Evolutionary conservation across 768 basidiomycete genomes (phyloP), one percentile per base, ranked within the genome.

Genomic region (Megacollybia marginata): DNA sequence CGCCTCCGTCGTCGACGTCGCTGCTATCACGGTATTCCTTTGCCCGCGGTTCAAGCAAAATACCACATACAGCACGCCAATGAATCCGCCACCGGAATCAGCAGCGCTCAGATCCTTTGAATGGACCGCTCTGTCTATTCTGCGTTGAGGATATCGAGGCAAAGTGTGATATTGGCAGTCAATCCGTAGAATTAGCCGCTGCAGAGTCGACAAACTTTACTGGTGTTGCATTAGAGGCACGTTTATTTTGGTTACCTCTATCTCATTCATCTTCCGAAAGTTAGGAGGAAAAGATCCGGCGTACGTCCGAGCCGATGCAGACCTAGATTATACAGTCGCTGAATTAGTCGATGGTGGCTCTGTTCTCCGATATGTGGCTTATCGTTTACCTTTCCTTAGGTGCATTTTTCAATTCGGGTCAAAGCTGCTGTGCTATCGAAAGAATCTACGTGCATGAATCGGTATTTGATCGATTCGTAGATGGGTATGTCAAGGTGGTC

Each of bases 261-360:
- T 4, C 33, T 34, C 32, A 34, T 19, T n/a, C 34, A 5, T 20
- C 10, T 34, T 10, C 16, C 46, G 44, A 52, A 55, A 92, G 88
- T 80, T 99, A 13, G 96, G 96, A 2, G 96, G 96, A 1, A 98
- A 99, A 65, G 96, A 99, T 60, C 92, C 96, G 2, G 96, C 95
- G 2, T 99, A 97, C 60, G 93, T 99, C 6, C 73, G 92, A 19
- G 68, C 78, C 2, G 95, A 97, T 63, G 92, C 88, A 0, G 82
- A 96, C 65, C 59, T 96, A 1, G 78, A 80, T 10, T 97, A 87
- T 58, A 86, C 92, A 0, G 84, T 82, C 11, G 76, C 80, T 19
- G 86, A 97, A 58, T 78, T 98, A 3, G 93, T 93, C 2, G 96
- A 99, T 65, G 95, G 93, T 85, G 49, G 45, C 72, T 56, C 13